phyloP scores from a whole-genome alignment of 1,139 yeast species.

The Pichia sp. region DNA sequence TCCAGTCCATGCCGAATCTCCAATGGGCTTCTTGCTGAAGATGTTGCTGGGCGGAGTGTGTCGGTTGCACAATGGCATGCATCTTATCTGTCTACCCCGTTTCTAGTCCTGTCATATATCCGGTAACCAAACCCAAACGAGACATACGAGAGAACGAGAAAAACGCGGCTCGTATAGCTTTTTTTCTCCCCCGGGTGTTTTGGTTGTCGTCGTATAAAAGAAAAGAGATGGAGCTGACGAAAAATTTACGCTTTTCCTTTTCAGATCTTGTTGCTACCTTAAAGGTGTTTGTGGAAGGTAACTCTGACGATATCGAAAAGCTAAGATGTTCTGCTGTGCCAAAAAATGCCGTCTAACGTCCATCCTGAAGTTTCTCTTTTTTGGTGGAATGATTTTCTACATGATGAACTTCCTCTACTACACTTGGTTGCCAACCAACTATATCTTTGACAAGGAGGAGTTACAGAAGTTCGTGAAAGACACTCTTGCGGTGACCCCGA shows the following conservation, averaged over 20 bases:
- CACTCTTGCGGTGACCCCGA: constrained; percentile 50
- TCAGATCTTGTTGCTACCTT: neutral
- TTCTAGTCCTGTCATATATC: no score
- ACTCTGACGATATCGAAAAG: neutral
- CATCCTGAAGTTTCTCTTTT: constrained; percentile 21
- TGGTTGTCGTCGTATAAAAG: neutral
- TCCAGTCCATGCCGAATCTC: neutral
- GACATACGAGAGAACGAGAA: neutral
- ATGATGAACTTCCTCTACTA: constrained; percentile 43
- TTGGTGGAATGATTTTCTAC: constrained; percentile 31
- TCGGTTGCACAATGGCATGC: no score
- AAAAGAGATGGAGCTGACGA: neutral
- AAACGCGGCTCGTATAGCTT: constrained; percentile 4
- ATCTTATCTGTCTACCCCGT: no score
- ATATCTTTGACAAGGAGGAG: constrained; percentile 46
- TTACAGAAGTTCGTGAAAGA: constrained; percentile 48
- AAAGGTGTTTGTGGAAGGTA: neutral
- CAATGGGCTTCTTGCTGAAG: no score
- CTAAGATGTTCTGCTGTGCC: constrained; percentile 8
- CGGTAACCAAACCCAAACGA: no score
- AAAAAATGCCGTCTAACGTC: constrained; percentile 10
- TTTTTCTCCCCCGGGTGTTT: neutral
- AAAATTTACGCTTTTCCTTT: neutral
- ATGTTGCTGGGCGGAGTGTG: no score
- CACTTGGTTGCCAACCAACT: constrained; percentile 67